Conservation (phyloP, 371 early-diverging fungal species). For the Encephalitozoon romaleae region DNA sequence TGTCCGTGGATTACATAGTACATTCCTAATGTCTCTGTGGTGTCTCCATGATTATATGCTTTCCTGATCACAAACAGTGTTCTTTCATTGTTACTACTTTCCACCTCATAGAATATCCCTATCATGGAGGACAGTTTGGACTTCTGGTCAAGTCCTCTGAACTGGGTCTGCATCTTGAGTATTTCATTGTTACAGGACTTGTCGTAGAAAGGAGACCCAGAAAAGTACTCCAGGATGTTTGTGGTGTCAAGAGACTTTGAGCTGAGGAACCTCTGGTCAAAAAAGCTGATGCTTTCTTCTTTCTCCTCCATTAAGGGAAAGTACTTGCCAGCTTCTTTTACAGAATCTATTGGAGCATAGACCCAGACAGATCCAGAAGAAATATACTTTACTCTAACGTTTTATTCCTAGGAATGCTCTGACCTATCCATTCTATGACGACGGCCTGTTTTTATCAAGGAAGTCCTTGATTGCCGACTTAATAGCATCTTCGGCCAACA, state of each 20-base stretch:
- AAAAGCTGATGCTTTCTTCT: slow-evolving; percentile 50
- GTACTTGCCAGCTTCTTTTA: neutral
- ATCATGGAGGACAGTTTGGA: slow-evolving; percentile 52
- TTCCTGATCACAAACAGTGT: slow-evolving; percentile 42
- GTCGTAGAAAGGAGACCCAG: slow-evolving; percentile 86
- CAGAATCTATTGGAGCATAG: neutral
- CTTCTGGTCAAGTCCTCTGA: slow-evolving; percentile 66
- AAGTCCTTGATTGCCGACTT: slow-evolving; percentile 85
- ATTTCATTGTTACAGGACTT: slow-evolving; percentile 81
- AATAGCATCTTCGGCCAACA: slow-evolving; percentile 97
- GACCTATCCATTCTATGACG: neutral
- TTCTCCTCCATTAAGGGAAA: neutral
- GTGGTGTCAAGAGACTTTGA: slow-evolving; percentile 59
- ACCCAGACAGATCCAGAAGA: neutral
- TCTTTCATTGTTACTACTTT: neutral
- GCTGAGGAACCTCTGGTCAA: slow-evolving; percentile 51
- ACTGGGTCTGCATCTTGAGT: slow-evolving; percentile 86
- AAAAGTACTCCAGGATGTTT: slow-evolving; percentile 84
- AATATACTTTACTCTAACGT: neutral
- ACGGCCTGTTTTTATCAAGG: slow-evolving; percentile 45
- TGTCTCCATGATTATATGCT: slow-evolving; percentile 5
- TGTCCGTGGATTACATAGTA: slow-evolving; percentile 49
- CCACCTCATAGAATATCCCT: slow-evolving; percentile 41
- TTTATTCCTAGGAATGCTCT: neutral
- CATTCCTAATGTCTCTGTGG: neutral